phyloP scores from a whole-genome alignment of 805 yeast species.

The Kodamaea fukazawae region DNA sequence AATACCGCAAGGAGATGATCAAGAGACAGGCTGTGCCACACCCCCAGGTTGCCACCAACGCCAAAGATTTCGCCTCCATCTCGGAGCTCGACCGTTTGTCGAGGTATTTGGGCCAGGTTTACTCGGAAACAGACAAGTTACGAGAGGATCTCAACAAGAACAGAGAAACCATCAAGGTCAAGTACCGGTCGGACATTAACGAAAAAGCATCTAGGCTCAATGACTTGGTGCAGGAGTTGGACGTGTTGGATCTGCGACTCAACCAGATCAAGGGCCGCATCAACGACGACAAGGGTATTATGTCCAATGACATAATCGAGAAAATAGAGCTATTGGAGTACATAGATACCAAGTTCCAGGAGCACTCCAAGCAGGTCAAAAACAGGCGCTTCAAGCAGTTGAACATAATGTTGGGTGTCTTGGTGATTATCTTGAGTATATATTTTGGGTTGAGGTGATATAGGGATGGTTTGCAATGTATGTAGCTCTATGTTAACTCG shows the following conservation, averaged over 20 bases:
- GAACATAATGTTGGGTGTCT: slow-evolving; percentile 17
- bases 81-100: slow-evolving; percentile 17
- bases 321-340: slow-evolving; percentile 33
- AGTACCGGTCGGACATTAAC: slow-evolving; percentile 26
- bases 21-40: neutral
- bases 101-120: slow-evolving; percentile 18
- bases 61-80: slow-evolving; percentile 2
- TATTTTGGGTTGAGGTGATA: slow-evolving; percentile 12
- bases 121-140: slow-evolving; percentile 18
- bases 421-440: slow-evolving; percentile 17
- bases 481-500: too few relatives aligned
- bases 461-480: too few relatives aligned
- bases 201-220: slow-evolving; percentile 26
- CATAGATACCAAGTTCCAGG: slow-evolving; percentile 26
- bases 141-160: slow-evolving; percentile 17
- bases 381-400: slow-evolving; percentile 30
- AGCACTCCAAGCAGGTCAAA: slow-evolving; percentile 24
- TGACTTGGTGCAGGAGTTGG: slow-evolving; percentile 25
- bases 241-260: slow-evolving; percentile 26
- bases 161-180: slow-evolving; percentile 16
- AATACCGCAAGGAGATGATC: slow-evolving; percentile 4
- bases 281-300: slow-evolving; percentile 22
- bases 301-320: slow-evolving; percentile 25
- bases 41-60: neutral
- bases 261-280: slow-evolving; percentile 22